phyloP scores from a whole-genome alignment of 495 filamentous ascomycete genomes.

The Penicillium odoratum region DNA sequence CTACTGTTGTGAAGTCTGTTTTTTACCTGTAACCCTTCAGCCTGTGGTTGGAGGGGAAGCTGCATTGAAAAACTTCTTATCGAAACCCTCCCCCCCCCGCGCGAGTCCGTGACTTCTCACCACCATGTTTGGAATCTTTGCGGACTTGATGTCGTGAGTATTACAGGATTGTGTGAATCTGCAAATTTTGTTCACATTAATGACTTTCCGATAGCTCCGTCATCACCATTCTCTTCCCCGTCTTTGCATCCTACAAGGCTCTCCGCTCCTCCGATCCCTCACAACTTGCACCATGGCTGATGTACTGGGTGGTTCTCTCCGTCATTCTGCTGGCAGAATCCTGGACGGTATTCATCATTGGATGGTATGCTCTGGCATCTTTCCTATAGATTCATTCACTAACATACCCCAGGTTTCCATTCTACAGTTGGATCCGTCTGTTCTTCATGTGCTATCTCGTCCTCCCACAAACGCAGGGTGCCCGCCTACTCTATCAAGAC shows the following conservation, averaged over 20 bases:
- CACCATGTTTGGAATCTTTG: conserved; percentile 78
- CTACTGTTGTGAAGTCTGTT: background rate
- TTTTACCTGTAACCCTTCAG: conserved; percentile 13
- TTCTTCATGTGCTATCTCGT: conserved; percentile 91
- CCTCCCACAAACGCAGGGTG: conserved; percentile 93
- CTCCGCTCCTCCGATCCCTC: conserved; percentile 89
- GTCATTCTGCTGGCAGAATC: conserved; percentile 80
- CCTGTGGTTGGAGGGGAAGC: conserved; percentile 13
- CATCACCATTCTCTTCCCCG: conserved; percentile 88
- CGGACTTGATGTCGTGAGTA: conserved; percentile 76
- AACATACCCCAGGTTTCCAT: conserved; percentile 66
- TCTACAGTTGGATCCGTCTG: conserved; percentile 91
- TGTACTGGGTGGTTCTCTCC: conserved; percentile 96
- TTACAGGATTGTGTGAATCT: conserved; percentile 2
- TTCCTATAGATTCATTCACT: background rate
- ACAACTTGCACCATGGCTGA: conserved; percentile 95
- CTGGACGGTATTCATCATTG: conserved; percentile 80
- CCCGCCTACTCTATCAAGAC: conserved; percentile 75
- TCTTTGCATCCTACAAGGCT: conserved; percentile 98
- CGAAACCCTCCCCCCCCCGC: background rate
- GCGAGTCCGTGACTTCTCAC: background rate
- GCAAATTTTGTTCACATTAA: conserved; percentile 9
- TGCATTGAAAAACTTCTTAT: conserved; percentile 11
- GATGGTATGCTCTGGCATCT: conserved; percentile 58
- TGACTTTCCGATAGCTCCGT: conserved; percentile 54